Percentiles rank a stretch among this genome's conserved stretches.
Evolutionary conservation across 768 basidiomycete genomes (phyloP).

Genomic region (Pulveroboletus sp.): DNA sequence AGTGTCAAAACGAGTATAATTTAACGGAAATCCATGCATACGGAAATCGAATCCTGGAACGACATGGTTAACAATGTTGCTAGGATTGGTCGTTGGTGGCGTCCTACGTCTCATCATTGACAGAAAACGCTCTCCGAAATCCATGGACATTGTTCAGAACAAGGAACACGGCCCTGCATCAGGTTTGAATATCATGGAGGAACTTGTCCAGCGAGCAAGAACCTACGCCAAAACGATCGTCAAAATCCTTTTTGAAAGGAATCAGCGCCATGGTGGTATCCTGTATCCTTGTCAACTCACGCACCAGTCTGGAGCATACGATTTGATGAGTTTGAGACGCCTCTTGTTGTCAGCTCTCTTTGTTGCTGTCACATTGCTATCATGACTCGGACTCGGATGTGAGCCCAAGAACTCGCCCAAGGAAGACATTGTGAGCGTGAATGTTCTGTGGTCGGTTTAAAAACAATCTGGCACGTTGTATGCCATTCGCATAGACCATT

Average conservation of each 20-base stretch:
- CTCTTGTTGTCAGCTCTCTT: slow-evolving; percentile 25
- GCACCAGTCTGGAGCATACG: slow-evolving; percentile 79
- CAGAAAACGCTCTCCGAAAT: slow-evolving; percentile 75
- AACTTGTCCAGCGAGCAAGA: background rate
- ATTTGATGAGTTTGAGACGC: slow-evolving; percentile 45
- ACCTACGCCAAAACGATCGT: slow-evolving; percentile 66
- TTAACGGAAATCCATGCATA: slow-evolving; percentile 10
- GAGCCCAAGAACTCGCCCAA: slow-evolving; percentile 6
- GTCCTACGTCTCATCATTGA: slow-evolving; percentile 68
- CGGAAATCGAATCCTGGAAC: slow-evolving; percentile 24
- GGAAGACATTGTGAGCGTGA: slow-evolving; percentile 13
- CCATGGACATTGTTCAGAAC: slow-evolving; percentile 64
- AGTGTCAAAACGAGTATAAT: background rate
- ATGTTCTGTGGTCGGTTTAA: background rate
- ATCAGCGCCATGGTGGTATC: background rate
- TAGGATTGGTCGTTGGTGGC: background rate
- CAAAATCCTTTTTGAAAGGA: slow-evolving; percentile 48
- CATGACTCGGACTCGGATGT: too few species aligned
- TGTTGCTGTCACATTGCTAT: slow-evolving; percentile 5
- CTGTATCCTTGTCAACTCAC: slow-evolving; percentile 13
- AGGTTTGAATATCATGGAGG: background rate
- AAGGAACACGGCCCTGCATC: slow-evolving; percentile 56
- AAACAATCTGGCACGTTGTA: background rate
- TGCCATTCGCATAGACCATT: too few species aligned
- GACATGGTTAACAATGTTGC: slow-evolving; percentile 15